Conservation (phyloP, 2,329 filamentous ascomycete genomes). For the Aureobasidium sp. region DNA sequence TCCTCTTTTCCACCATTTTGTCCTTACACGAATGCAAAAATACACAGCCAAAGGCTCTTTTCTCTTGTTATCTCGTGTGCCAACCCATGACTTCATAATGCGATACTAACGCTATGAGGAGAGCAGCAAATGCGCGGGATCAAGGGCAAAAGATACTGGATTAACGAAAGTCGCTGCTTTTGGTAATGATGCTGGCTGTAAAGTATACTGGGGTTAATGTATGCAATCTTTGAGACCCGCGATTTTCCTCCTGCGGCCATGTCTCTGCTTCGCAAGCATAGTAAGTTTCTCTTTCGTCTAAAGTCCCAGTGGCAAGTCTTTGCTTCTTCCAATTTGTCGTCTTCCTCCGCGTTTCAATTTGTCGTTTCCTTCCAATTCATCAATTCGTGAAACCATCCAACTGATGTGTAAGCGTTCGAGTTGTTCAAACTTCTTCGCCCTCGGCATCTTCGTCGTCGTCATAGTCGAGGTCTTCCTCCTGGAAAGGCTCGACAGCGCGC, state of each 20-base stretch:
- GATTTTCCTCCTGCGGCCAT: not conserved
- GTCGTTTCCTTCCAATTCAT: not conserved
- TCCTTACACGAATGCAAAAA: slow-evolving; percentile 8
- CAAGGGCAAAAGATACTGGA: not conserved
- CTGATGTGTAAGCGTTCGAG: not conserved
- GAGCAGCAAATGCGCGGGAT: not conserved
- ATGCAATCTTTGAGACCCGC: not conserved
- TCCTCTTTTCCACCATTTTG: not conserved
- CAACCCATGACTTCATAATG: too few relatives aligned
- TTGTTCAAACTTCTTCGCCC: not conserved
- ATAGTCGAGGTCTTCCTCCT: not conserved
- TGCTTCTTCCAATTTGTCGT: not conserved
- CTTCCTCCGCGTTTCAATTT: not conserved
- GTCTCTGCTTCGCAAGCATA: not conserved
- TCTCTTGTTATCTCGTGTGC: not conserved
- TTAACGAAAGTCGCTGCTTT: not conserved
- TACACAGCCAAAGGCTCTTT: slow-evolving; percentile 1
- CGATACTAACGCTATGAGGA: not conserved
- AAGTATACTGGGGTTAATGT: not conserved
- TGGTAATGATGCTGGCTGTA: not conserved
- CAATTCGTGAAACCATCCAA: not conserved
- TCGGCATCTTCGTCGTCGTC: not conserved
- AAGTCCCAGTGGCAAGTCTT: not conserved
- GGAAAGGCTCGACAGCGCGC: not conserved
- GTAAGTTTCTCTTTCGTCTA: not conserved